A percentile compares a stretch with the other conserved stretches of the same genome.
Evolutionary conservation across 768 basidiomycete genomes (phyloP).

Genomic region (Podaxis rugospora): DNA sequence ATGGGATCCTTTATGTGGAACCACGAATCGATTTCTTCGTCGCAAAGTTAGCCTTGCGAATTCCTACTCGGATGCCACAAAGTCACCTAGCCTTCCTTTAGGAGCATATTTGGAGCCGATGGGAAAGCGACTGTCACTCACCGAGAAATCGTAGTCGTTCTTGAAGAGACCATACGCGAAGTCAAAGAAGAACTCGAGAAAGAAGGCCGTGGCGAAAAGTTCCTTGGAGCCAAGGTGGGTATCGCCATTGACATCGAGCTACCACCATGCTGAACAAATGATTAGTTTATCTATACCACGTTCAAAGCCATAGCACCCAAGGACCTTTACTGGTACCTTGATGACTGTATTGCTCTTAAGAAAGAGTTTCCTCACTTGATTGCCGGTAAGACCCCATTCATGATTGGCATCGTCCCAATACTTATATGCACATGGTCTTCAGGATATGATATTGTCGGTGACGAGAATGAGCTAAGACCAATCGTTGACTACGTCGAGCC

Average conservation of each 20-base stretch:
- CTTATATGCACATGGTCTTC: neutral
- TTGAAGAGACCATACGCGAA: slow-evolving; percentile 46
- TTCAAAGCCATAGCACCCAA: slow-evolving; percentile 50
- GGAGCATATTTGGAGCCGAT: slow-evolving; percentile 52
- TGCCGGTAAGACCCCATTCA: neutral
- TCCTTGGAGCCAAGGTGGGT: slow-evolving; percentile 61
- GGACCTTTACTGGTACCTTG: slow-evolving; percentile 60
- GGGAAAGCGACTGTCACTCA: slow-evolving; percentile 57
- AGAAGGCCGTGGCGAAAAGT: slow-evolving; percentile 54
- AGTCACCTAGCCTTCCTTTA: slow-evolving; percentile 16
- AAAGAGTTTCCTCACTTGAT: slow-evolving; percentile 64
- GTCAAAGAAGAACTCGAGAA: slow-evolving; percentile 47
- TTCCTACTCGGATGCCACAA: neutral
- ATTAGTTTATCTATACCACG: neutral
- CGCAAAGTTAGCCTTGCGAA: slow-evolving; percentile 36
- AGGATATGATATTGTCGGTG: slow-evolving; percentile 82
- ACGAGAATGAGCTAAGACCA: slow-evolving; percentile 58
- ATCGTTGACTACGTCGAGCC: slow-evolving; percentile 59
- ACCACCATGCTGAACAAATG: neutral
- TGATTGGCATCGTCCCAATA: neutral
- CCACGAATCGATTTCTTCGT: slow-evolving; percentile 59
- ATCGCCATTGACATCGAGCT: neutral
- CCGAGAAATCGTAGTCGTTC: slow-evolving; percentile 52
- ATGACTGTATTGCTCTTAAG: slow-evolving; percentile 72
- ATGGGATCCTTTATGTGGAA: slow-evolving; percentile 72